Conservation (phyloP, 2,329 filamentous ascomycete species). For the Dactylellina cionopaga region DNA sequence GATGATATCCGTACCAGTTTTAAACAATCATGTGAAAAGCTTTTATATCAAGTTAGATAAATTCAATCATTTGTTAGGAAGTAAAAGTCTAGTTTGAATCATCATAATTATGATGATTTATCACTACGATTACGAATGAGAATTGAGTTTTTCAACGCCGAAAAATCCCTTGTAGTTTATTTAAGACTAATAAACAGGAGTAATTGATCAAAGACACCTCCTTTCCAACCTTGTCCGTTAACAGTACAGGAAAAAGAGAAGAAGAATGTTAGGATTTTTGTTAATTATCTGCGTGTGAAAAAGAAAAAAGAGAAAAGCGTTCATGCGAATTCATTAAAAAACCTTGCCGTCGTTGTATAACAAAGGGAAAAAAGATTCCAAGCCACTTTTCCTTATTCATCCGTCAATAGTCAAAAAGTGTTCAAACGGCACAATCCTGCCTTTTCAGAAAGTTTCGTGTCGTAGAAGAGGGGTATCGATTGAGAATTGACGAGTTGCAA, state of each 20-base stretch:
- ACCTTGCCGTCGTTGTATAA: too few species aligned
- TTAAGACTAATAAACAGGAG: slow-evolving; percentile 40
- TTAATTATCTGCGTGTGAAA: slow-evolving; percentile 3
- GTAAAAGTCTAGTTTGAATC: too few species aligned
- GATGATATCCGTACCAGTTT: too few species aligned
- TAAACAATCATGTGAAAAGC: too few species aligned
- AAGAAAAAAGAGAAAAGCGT: neutral
- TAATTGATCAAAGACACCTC: slow-evolving; percentile 16
- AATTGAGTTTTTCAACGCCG: slow-evolving; percentile 16
- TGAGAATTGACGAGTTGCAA: slow-evolving; percentile 7
- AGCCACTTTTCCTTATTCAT: slow-evolving; percentile 1
- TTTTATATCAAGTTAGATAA: too few species aligned
- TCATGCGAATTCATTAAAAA: slow-evolving; percentile 17
- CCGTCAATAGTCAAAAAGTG: slow-evolving; percentile 1
- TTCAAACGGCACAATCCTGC: slow-evolving; percentile 5
- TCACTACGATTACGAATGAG: neutral
- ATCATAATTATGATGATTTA: neutral
- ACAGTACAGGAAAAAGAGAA: slow-evolving; percentile 24
- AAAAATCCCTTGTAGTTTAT: slow-evolving; percentile 25
- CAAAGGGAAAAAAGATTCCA: slow-evolving; percentile 1
- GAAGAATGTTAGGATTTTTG: slow-evolving; percentile 10
- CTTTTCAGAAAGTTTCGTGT: neutral
- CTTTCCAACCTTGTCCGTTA: slow-evolving; percentile 1
- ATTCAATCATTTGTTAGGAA: too few species aligned
- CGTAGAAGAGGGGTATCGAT: slow-evolving; percentile 19